Percentiles rank a stretch among this genome's conserved stretches.
Conservation (phyloP, 2,329 filamentous ascomycete genomes). For the Fonsecaea nubica region DNA sequence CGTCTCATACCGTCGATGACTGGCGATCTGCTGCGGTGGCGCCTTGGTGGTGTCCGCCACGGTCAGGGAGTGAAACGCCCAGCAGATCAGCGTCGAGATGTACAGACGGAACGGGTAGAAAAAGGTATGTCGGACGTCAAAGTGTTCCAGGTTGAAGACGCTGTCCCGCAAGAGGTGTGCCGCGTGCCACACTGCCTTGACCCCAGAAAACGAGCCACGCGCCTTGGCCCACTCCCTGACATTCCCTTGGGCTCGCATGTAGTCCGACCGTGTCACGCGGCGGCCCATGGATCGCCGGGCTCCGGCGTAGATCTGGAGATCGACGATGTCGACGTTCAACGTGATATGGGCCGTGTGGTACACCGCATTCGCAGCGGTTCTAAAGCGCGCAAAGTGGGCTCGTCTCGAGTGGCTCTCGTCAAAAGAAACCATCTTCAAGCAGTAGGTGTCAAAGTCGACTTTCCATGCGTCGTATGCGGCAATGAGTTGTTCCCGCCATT, state of each 20-base stretch:
- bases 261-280: conserved; percentile 59
- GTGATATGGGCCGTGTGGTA: conserved; percentile 66
- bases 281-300: conserved; percentile 65
- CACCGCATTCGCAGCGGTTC: conserved; percentile 60
- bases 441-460: conserved; percentile 63
- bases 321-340: conserved; percentile 64
- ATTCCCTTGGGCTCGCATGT: conserved; percentile 56
- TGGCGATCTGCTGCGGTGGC: neutral
- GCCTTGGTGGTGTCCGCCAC: conserved; percentile 15
- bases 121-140: conserved; percentile 61
- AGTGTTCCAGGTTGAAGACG: conserved; percentile 57
- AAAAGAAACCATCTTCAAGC: conserved; percentile 47
- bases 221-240: conserved; percentile 59
- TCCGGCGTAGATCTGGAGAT: conserved; percentile 68
- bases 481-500: conserved; percentile 60
- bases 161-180: conserved; percentile 60
- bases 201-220: conserved; percentile 42
- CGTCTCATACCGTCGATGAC: neutral
- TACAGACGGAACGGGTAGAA: conserved; percentile 70
- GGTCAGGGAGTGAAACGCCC: conserved; percentile 61
- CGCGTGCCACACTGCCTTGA: conserved; percentile 61
- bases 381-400: conserved; percentile 55
- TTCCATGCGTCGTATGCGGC: conserved; percentile 65
- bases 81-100: conserved; percentile 63
- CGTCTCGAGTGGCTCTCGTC: conserved; percentile 41